Base-by-base conservation (phyloP, 768 basidiomycete genomes). In the Tricholoma matsutake region DNA sequence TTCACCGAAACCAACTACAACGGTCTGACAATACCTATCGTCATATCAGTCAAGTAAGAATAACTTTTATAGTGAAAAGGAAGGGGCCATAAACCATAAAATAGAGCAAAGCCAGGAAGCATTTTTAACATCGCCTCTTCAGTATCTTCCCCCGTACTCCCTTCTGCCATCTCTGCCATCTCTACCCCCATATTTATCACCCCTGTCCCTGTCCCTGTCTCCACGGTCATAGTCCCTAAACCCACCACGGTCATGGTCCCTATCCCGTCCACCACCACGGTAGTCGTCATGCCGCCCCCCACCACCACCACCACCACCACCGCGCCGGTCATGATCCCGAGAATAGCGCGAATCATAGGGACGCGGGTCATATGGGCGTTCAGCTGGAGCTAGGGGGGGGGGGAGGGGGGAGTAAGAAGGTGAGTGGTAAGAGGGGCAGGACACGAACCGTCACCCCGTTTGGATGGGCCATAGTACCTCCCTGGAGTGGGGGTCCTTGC, bases 401-500 rank as follows among this genome's bases (percentile, higher is more conserved):
- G n/a, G n/a, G n/a, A 66, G 56, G 29, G 29, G 1, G 32, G 32
- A 32, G 51, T 53, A 53, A 53, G 51, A 53, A 32, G 14, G 51
- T 32, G 51, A 53, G 29, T 9, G 8, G 16, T 2, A 18, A 18
- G 51, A 53, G 9, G 4, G n/a, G 5, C 2, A 2, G n/a, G 28
- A 53, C n/a, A 53, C 83, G 61, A 67, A 88, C 88, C 73, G 63
- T 89, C 87, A 61, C 79, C 76, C 39, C 91, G 83, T 77, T 96
- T 94, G 47, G 94, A 92, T 52, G 94, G 93, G 0, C 94, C 96
- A 63, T 92, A 93, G 83, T 99, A 99, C 57, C 90, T 79, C 28
- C 96, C 96, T 3, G 96, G 96, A 6, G 96, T 99, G 2, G 96
- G 91, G 11, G 94, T 92, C 64, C 94, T 82, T 16, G 93, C 94